Percentiles rank a stretch among this genome's conserved stretches.
phyloP scores from a whole-genome alignment of 352 stramenopile genomes.

The Peronospora belbahrii region DNA sequence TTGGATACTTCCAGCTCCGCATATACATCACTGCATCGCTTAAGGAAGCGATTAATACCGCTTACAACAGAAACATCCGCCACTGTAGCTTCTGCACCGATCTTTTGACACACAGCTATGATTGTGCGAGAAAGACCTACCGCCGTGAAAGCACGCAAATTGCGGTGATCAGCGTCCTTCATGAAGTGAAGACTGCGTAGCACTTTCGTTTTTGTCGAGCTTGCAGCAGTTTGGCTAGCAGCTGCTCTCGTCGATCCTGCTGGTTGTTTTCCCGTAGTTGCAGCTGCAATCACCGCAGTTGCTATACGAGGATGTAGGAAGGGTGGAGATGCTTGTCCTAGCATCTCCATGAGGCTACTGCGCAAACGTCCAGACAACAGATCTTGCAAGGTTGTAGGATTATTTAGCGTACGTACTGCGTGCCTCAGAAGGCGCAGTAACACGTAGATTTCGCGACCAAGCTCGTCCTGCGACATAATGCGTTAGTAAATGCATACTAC shows the following conservation, averaged over 20 bases:
- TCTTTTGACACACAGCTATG: conserved; percentile 50
- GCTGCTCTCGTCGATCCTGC: conserved; percentile 6
- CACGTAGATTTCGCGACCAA: conserved; percentile 69
- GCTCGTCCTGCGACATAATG: conserved; percentile 34
- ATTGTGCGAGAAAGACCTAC: conserved; percentile 59
- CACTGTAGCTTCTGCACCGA: conserved; percentile 39
- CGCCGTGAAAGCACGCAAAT: conserved; percentile 55
- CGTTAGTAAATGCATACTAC: neutral
- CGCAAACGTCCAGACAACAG: conserved; percentile 42
- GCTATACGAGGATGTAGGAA: conserved; percentile 57
- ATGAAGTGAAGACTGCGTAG: conserved; percentile 38
- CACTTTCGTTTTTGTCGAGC: conserved; percentile 29
- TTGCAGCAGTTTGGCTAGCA: conserved; percentile 6
- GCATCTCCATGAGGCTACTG: conserved; percentile 38
- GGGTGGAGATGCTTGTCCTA: conserved; percentile 48
- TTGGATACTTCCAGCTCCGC: conserved; percentile 67
- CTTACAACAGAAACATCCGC: conserved; percentile 32
- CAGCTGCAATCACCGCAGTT: conserved; percentile 45
- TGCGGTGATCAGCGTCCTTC: conserved; percentile 37
- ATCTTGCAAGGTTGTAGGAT: conserved; percentile 33
- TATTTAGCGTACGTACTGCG: conserved; percentile 47
- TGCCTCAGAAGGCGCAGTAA: conserved; percentile 54
- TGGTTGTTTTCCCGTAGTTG: conserved; percentile 15
- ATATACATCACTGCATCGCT: conserved; percentile 61
- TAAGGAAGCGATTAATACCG: conserved; percentile 53